These are phyloP conservation scores for Talaromyces albobiverticillius DNA, from an alignment of 2,329 filamentous ascomycete species.

Conservation along the genomic window DNA sequence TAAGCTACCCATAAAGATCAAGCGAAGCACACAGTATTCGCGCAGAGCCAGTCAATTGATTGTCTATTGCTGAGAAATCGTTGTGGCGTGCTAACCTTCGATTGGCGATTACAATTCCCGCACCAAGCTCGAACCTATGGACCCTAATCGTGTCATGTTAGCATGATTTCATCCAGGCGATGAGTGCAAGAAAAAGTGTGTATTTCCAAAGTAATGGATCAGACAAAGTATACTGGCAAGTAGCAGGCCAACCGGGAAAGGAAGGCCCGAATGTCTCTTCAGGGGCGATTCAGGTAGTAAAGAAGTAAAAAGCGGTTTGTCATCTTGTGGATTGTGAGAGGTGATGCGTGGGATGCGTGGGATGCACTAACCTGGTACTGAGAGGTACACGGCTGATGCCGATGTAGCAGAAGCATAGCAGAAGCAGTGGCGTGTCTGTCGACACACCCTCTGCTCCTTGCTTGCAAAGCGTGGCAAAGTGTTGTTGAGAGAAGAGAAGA, in stretches of 20 bases:
- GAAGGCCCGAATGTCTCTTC: slow-evolving; percentile 61
- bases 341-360: background rate
- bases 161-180: background rate
- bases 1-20: background rate
- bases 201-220: slow-evolving; percentile 36
- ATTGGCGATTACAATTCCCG: background rate
- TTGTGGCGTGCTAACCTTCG: background rate
- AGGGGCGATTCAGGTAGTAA: slow-evolving; percentile 66
- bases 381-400: too few relatives aligned
- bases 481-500: background rate
- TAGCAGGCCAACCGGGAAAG: slow-evolving; percentile 65
- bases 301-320: slow-evolving; percentile 58
- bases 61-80: background rate
- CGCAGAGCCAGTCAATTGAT: background rate
- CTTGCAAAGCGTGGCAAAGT: too few relatives aligned
- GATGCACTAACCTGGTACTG: slow-evolving; percentile 16
- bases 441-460: too few relatives aligned
- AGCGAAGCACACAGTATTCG: background rate
- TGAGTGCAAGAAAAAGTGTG: background rate
- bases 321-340: slow-evolving; percentile 47
- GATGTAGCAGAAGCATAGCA: too few relatives aligned
- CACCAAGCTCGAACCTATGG: background rate
- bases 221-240: slow-evolving; percentile 71
- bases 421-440: too few relatives aligned
- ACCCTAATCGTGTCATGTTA: slow-evolving; percentile 1